Base-by-base conservation (phyloP, 345 rosid genomes). In the Geranium brycei region DNA sequence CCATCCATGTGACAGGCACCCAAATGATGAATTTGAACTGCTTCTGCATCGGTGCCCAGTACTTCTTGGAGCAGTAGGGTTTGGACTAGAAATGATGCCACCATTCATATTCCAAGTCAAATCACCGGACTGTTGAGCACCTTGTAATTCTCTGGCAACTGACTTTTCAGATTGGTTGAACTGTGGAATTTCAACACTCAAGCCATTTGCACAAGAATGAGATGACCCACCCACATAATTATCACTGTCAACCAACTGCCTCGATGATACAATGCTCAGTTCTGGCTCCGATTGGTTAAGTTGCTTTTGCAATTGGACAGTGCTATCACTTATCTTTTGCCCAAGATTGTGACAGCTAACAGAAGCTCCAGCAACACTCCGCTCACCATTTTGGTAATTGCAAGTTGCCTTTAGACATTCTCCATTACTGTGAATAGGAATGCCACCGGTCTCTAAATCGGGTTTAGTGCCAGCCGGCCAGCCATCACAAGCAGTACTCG, bases 41-140 rank as follows among this genome's bases (percentile, higher is more conserved):
- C 78, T 80, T 85, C 90, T 85, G 69, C 71, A 81, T 71, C 83
- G 87, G 69, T 79, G 85, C 85, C 91, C 77, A 62, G 87, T 74
- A 66, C 97, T 89, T 81, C 93, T 83, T 51, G 84, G 95, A 62
- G 91, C 98, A 64, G 97, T 87, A 62, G 90, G 87, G 71, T 92
- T 92, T 64, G 88, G 85, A 70, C 89, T 85, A 10, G 88, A 85
- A 41, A 79, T 69, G 57, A 76, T 68, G 64, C 79, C 80, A 69
- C 87, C 84, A 67, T 79, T 83, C 81, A 73, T 78, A 69, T 79
- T 86, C 79, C 77, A 76, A 69, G 80, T 69, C 74, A 82, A 68
- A 68, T 79, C 86, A 67, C 73, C 66, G 73, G 88, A 70, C 28
- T 66, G 86, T 15, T 71, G 84, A 58, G 72, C 66, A 60, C 71